A percentile compares a stretch with the other conserved stretches of the same genome.
Conservation (phyloP, 2,329 filamentous ascomycete species). For the Acrocalymma vagum region DNA sequence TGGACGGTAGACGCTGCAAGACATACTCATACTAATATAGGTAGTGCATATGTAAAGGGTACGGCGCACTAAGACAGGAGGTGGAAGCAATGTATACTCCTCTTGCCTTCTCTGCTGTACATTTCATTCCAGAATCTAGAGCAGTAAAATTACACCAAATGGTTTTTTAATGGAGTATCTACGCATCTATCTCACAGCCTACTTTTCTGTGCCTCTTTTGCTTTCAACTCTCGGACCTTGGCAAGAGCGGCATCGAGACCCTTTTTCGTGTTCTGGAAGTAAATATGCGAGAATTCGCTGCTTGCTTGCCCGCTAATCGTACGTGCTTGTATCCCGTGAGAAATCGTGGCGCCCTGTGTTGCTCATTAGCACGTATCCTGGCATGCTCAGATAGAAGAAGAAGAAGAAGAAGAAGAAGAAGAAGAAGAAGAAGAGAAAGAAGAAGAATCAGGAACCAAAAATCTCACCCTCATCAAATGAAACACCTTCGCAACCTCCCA, state of each 20-base stretch:
- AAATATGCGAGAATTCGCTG: constrained; percentile 45
- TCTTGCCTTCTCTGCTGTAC: too few relatives aligned
- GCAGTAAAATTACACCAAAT: too few relatives aligned
- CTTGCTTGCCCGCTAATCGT: constrained; percentile 47
- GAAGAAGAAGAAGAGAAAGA: too few relatives aligned
- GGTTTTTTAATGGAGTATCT: too few relatives aligned
- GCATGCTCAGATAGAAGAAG: background rate
- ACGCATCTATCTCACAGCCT: constrained; percentile 26
- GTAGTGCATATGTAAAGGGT: too few relatives aligned
- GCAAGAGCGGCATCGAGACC: constrained; percentile 38
- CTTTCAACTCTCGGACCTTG: constrained; percentile 37
- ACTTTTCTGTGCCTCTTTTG: constrained; percentile 30
- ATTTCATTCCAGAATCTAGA: too few relatives aligned
- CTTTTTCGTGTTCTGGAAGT: constrained; percentile 44
- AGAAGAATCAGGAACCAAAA: background rate
- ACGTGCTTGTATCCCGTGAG: constrained; percentile 45
- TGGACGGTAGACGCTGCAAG: too few relatives aligned
- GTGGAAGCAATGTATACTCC: too few relatives aligned
- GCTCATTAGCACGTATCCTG: constrained; percentile 2
- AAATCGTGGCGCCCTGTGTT: constrained; percentile 40
- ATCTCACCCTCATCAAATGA: constrained; percentile 43
- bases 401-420: background rate
- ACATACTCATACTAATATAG: too few relatives aligned
- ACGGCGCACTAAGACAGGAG: too few relatives aligned
- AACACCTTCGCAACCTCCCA: constrained; percentile 47